Evolutionary conservation across 257 asterid genomes (phyloP), one percentile per base, ranked within the genome.

Genomic region (Orobanche coerulescens): DNA sequence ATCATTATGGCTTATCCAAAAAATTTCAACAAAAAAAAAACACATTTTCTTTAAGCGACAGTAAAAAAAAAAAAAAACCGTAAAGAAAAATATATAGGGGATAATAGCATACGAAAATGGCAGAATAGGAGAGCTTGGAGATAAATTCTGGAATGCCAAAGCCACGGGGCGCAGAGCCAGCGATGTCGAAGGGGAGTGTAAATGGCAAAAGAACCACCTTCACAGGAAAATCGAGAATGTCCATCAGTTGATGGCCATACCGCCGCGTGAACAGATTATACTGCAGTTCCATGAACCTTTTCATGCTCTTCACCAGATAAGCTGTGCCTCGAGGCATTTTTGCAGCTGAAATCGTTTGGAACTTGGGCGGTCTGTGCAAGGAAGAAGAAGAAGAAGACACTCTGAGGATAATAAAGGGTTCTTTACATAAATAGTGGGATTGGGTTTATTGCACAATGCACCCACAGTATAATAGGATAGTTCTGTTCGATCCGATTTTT

Each of bases 161-260:
- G n/a, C 95, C 98, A 43, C 98, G 96, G 2, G 95, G 95, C n/a
- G 97, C 97, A 30, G 97, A 92, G 76, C 95, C 98, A 43, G 95
- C 94, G 39, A 92, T 80, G 87, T 82, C 95, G 69, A 76, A 82
- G 65, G 95, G 83, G 42, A 88, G 86, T 3, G 95, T 88, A 79
- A 92, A 78, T 20, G 98, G 97, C 22, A 81, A 75, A 9, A 82
- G 75, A n/a, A 92, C 86, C 2, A 92, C 75, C 74, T 82, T 88
- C 15, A 82, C 71, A 8, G 98, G 96, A 66, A 92, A 81, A 9
- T 92, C 97, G 53, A 86, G 71, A 5, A 88, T 74, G 62, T 88
- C 94, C 68, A 75, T 82, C 25, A 86, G 13, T 53, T 72, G 85
- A 19, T 78, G 83, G 13, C 96, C 98, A 78, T 86, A 82, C 15